A percentile compares a stretch with the other conserved stretches of the same genome.
Evolutionary conservation across 2,329 filamentous ascomycete species (phyloP).

Genomic region (Aspergillus quadrilineatus): DNA sequence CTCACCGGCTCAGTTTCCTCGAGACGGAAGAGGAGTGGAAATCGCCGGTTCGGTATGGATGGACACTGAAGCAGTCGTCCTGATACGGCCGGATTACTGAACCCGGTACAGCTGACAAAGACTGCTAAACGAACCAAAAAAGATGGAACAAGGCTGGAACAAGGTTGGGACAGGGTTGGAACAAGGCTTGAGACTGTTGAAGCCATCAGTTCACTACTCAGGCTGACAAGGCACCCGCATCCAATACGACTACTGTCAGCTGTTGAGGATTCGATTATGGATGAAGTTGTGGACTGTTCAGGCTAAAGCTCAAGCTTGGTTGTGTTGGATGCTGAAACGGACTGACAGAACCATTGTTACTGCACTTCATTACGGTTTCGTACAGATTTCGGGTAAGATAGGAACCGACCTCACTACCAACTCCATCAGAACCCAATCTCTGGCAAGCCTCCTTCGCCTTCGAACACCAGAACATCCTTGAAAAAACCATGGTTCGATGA

Average conservation of each 20-base stretch:
- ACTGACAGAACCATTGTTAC: constrained; percentile 18
- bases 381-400: constrained; percentile 27
- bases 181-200: background rate
- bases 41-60: background rate
- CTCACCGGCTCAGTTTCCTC: constrained; percentile 7
- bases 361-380: constrained; percentile 8
- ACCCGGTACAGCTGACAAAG: background rate
- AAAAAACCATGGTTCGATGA: background rate
- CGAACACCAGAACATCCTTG: background rate
- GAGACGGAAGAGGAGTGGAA: background rate
- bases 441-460: background rate
- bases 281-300: background rate
- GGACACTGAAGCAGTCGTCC: background rate
- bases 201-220: background rate
- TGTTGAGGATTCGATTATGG: background rate
- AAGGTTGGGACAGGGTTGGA: background rate
- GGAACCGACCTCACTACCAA: constrained; percentile 13
- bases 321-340: constrained; percentile 13
- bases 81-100: background rate
- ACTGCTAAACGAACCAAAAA: background rate
- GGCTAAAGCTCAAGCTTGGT: background rate
- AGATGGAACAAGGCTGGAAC: background rate
- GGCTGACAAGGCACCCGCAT: constrained; percentile 9
- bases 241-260: constrained; percentile 1
- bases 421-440: background rate